Base-by-base conservation (phyloP, 257 asterid species). In the Verbascum thapsus region DNA sequence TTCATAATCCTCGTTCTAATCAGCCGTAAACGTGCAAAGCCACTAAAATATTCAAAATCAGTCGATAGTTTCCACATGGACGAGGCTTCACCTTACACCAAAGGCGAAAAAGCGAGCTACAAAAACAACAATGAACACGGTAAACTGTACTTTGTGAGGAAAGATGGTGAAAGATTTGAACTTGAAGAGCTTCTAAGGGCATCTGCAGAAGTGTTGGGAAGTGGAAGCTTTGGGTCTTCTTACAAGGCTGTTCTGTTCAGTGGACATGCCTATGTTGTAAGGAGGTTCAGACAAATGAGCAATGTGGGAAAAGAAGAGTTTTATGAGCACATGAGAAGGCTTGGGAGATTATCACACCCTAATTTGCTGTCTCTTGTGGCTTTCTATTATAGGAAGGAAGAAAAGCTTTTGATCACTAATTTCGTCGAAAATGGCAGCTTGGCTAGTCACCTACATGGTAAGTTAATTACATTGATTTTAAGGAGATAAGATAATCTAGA, bases 181-280 rank as follows among this genome's bases (percentile, higher is more conserved):
- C 54, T 83, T 52, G 84, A 72, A 34, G 83, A 82, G 49, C 58
- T 85, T 18, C 73, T 85, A 4, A 73, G 74, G 64, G 90, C 94
- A 15, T 78, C 90, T 5, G 90, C 90, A 11, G 82, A 85, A 49
- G 79, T 85, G 1, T 38, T 85, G 72, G 90, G 94, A 3, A 78
- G 85, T 67, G 94, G 94, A 60, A 74, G 75, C 77, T 74, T 82
- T 41, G 94, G 94, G 0, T 82, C 94, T 19, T 69, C 89, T 20
- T 85, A 85, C 41, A 85, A 80, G 52, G 87, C 89, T 0, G 71
- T 66, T 13, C 66, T 85, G 38, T 52, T 51, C 0, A 54, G 57
- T 47, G 89, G 87, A 0, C 58, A 38, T 18, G 20, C 70, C 2
- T 42, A 74, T 54, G 89, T 73, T 19, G 94, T 85, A 35, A 72